Conservation (phyloP, 1,284 basidiomycete genomes). For the Sphagnurus paluster region DNA sequence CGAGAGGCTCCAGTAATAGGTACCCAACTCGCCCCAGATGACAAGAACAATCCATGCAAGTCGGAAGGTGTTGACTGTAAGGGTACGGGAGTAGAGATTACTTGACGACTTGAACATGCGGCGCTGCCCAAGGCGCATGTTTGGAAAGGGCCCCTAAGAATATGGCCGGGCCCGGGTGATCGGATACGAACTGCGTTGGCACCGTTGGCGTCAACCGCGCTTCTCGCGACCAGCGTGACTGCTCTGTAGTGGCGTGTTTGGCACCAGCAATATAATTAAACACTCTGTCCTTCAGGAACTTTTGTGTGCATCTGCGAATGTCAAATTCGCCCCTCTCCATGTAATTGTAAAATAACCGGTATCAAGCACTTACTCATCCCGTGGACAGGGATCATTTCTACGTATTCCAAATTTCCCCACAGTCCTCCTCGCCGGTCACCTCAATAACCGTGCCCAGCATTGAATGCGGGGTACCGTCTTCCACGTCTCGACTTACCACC, state of each 20-base stretch:
- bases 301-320: too few relatives aligned
- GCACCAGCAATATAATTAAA: too few relatives aligned
- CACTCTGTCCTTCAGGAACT: too few relatives aligned
- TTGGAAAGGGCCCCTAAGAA: conserved; percentile 8
- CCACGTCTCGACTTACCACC: background rate
- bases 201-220: background rate
- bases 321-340: too few relatives aligned
- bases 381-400: too few relatives aligned
- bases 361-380: too few relatives aligned
- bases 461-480: conserved; percentile 1
- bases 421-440: background rate
- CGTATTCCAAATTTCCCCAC: background rate
- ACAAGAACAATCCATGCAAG: conserved; percentile 60
- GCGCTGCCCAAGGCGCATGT: conserved; percentile 30
- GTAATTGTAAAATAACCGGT: too few relatives aligned
- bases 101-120: conserved; percentile 24
- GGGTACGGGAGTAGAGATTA: conserved; percentile 32
- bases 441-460: background rate
- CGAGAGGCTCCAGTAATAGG: conserved; percentile 49
- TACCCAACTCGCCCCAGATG: conserved; percentile 67
- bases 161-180: background rate
- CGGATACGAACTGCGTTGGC: background rate
- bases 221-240: too few relatives aligned
- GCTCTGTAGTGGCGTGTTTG: background rate
- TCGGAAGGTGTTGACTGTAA: conserved; percentile 45